These are phyloP conservation scores for Fusarium sp. DNA, from an alignment of 2,329 filamentous ascomycete genomes.

Conservation along the genomic window DNA sequence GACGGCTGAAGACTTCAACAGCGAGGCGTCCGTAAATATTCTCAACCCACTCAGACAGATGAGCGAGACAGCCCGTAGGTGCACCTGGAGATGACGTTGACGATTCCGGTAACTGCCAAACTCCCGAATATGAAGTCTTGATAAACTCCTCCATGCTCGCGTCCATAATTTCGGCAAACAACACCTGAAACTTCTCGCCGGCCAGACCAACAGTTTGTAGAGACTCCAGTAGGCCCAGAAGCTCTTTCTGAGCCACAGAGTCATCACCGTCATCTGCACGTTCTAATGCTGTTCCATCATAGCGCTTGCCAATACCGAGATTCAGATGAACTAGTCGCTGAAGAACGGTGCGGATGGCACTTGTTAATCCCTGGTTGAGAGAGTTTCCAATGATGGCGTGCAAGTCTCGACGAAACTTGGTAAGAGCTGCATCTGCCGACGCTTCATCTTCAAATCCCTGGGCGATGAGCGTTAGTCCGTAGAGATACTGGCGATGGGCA, in stretches of 20 bases:
- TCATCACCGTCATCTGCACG: constrained; percentile 44
- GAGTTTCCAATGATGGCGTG: constrained; percentile 75
- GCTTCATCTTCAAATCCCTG: constrained; percentile 57
- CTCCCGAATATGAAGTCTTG: constrained; percentile 68
- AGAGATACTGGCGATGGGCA: constrained; percentile 68
- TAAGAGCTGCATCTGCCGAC: constrained; percentile 52
- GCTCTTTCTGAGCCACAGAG: constrained; percentile 59
- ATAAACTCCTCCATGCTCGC: constrained; percentile 73
- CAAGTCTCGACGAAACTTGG: constrained; percentile 70
- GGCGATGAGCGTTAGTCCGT: constrained; percentile 64
- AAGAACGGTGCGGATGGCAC: constrained; percentile 67
- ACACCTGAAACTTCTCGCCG: constrained; percentile 75
- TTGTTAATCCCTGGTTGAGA: constrained; percentile 63
- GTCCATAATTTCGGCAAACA: constrained; percentile 79
- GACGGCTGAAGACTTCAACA: constrained; percentile 67
- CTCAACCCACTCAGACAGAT: constrained; percentile 75
- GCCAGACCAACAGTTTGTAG: constrained; percentile 75
- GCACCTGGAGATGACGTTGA: constrained; percentile 37
- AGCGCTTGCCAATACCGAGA: constrained; percentile 50
- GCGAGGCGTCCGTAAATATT: constrained; percentile 74
- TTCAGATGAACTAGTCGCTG: constrained; percentile 63
- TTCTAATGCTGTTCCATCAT: constrained; percentile 21
- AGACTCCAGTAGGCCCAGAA: constrained; percentile 68
- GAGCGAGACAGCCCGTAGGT: constrained; percentile 66
- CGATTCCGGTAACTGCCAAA: constrained; percentile 60